Evolutionary conservation across 1,139 yeast species (phyloP).

Genomic region (Kurtzmaniella quercitrusa): DNA sequence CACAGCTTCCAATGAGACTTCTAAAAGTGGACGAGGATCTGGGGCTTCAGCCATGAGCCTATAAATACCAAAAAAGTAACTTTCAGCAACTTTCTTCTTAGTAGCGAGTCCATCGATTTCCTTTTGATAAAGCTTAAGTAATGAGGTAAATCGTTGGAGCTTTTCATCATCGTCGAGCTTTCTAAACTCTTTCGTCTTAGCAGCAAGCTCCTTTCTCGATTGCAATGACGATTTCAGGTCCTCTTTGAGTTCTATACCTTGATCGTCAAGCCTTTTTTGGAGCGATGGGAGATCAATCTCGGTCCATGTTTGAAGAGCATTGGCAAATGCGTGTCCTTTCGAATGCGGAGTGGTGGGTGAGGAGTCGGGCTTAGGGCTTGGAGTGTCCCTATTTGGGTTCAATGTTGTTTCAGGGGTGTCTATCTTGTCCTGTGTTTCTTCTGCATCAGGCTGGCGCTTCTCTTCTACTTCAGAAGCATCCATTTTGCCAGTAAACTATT

Average conservation of each 20-base stretch:
- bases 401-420: not conserved
- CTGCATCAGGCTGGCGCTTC: not conserved
- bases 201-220: slow-evolving; percentile 72
- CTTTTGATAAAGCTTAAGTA: slow-evolving; percentile 79
- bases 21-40: slow-evolving; percentile 82
- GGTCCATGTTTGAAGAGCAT: slow-evolving; percentile 74
- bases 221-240: slow-evolving; percentile 64
- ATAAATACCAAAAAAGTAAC: slow-evolving; percentile 69
- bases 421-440: not conserved
- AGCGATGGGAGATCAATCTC: slow-evolving; percentile 64
- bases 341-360: not conserved
- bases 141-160: slow-evolving; percentile 56
- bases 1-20: slow-evolving; percentile 68
- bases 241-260: slow-evolving; percentile 69
- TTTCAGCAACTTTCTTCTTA: slow-evolving; percentile 72
- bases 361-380: not conserved
- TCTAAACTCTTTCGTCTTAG: slow-evolving; percentile 77
- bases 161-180: slow-evolving; percentile 66
- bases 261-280: slow-evolving; percentile 70
- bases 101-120: slow-evolving; percentile 82
- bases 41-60: slow-evolving; percentile 84
- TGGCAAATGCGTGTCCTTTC: slow-evolving; percentile 17
- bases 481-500: not conserved
- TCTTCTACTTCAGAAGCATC: not conserved
- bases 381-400: not conserved